Percentiles rank a stretch among this genome's conserved stretches.
Conservation (phyloP, 768 basidiomycete species). For the Boletus sensibilis region DNA sequence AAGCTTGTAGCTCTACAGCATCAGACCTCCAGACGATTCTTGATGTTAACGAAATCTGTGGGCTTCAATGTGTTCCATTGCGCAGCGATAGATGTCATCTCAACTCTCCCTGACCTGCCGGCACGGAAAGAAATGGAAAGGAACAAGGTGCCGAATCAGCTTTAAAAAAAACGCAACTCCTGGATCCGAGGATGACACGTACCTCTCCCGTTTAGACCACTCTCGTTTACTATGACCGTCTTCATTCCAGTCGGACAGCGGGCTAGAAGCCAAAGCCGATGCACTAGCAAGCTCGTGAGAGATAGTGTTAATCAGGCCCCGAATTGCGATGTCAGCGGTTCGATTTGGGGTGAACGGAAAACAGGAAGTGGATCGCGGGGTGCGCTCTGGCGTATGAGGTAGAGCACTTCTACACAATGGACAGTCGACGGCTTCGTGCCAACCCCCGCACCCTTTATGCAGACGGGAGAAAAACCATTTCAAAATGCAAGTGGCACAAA, state of each 20-base stretch:
- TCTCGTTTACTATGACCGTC: conserved; percentile 50
- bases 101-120: conserved; percentile 51
- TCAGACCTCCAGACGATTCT: conserved; percentile 55
- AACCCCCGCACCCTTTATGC: conserved; percentile 59
- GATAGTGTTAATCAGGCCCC: conserved; percentile 52
- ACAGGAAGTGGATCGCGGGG: conserved; percentile 48
- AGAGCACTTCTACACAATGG: conserved; percentile 62
- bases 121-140: conserved; percentile 1
- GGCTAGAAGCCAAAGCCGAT: conserved; percentile 31
- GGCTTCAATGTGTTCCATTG: conserved; percentile 50
- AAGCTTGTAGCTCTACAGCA: background rate
- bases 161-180: conserved; percentile 1
- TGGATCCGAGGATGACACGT: conserved; percentile 25
- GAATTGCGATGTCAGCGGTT: conserved; percentile 49
- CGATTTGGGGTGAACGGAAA: conserved; percentile 68
- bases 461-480: conserved; percentile 70
- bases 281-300: conserved; percentile 38
- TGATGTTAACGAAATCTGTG: conserved; percentile 53
- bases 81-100: conserved; percentile 50
- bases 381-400: conserved; percentile 48
- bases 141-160: conserved; percentile 8
- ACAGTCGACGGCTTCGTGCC: conserved; percentile 68
- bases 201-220: conserved; percentile 60
- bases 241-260: conserved; percentile 51
- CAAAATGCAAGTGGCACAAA: conserved; percentile 64